phyloP scores from a whole-genome alignment of 768 basidiomycete species.

The Leucosporidium creatinivorum region DNA sequence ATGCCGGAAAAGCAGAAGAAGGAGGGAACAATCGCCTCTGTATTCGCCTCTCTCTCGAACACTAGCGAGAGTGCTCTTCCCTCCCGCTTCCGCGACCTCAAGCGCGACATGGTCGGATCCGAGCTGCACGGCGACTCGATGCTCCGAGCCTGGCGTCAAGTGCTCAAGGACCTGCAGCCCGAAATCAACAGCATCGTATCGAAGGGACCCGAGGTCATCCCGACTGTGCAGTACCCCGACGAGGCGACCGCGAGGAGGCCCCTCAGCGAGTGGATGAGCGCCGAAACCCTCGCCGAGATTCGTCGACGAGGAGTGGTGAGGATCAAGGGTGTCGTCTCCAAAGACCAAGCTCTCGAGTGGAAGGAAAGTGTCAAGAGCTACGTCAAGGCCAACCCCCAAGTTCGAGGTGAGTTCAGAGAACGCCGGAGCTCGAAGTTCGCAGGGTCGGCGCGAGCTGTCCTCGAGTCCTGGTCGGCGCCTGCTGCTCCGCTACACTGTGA shows the following conservation, averaged over 20 bases:
- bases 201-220: neutral
- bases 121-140: neutral
- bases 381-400: neutral
- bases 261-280: neutral
- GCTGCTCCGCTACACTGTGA: too few species aligned
- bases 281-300: neutral
- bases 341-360: neutral
- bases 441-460: too few species aligned
- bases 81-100: neutral
- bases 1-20: neutral
- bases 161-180: neutral
- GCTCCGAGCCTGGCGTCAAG: neutral
- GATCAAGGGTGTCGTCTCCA: neutral
- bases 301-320: neutral
- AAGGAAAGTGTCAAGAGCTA: neutral
- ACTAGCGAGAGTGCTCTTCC: neutral
- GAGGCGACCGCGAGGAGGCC: neutral
- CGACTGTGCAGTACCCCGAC: neutral
- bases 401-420: neutral
- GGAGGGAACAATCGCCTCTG: neutral
- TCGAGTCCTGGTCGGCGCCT: too few species aligned
- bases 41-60: neutral
- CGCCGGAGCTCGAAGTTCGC: too few species aligned
- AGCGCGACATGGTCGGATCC: neutral
- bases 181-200: neutral